Base-by-base conservation (phyloP, 768 basidiomycete genomes). In the Tubosaeta brunneosetosa region DNA sequence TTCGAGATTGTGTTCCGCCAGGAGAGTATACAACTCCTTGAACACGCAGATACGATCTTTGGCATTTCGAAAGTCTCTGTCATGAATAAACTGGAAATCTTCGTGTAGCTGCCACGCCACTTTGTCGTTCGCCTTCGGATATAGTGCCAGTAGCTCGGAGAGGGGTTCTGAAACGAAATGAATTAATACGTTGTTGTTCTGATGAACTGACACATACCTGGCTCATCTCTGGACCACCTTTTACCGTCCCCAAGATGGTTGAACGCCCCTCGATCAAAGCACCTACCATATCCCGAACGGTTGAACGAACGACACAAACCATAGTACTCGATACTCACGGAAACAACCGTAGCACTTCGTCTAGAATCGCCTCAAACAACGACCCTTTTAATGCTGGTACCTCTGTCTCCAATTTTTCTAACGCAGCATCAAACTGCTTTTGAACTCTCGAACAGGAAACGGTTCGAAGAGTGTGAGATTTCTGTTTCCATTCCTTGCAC, bases 331-430 rank as follows among this genome's bases (percentile, higher is more conserved):
- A 0, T 4, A 51, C 64, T 50, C 49, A 66, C 64, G 64, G 65
- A 55, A 62, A 73, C 3, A 55, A 10, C 13, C 16, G 26, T n/a
- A 56, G n/a, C 8, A 63, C 51, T 12, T 57, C 49, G 11, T 67
- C 61, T 7, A 73, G 12, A 38, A 65, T 51, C 4, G 58, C 61
- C 19, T 67, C 65, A 6, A 61, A 61, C 45, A 69, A 1, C 13
- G 64, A 55, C 40, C 58, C 55, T 47, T 53, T 29, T 1, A 66
- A 41, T 1, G 48, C 6, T 0, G 46, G 51, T 6, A 44, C 5
- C 13, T 63, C 58, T n/a, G n/a, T 33, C 42, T 25, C 8, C 43
- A 60, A 47, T 10, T n/a, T 61, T 0, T 6, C 45, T 0, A 32
- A 42, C 17, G 31, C 31, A 4, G 11, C 22, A 10, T 8, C 7